Conservation (phyloP, 139 green algal genomes). For the Picochlorum sp. region DNA sequence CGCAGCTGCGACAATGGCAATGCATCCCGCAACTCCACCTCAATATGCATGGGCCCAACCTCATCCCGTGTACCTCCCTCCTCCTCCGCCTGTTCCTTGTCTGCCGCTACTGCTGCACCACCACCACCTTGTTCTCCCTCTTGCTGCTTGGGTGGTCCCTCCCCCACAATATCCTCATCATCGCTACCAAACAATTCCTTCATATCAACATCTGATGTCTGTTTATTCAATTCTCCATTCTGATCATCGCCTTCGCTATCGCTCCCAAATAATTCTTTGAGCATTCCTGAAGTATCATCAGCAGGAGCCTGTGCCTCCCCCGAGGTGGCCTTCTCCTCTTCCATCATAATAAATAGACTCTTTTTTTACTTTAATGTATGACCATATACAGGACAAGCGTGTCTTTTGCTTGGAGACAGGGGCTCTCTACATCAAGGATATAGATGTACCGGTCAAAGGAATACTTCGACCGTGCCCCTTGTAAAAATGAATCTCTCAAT, state of each 20-base stretch:
- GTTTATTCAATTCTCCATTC: conserved; percentile 10
- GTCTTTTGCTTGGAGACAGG: too few relatives aligned
- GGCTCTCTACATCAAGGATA: too few relatives aligned
- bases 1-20: conserved; percentile 16
- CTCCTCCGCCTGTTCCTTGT: background rate
- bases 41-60: conserved; percentile 27
- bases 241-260: conserved; percentile 22
- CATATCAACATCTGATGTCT: conserved; percentile 11
- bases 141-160: conserved; percentile 2
- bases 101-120: background rate
- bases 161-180: conserved; percentile 23
- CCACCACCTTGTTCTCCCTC: background rate
- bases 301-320: too few relatives aligned
- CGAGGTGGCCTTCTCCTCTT: too few relatives aligned
- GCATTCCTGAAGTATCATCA: background rate
- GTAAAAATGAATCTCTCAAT: too few relatives aligned
- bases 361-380: too few relatives aligned
- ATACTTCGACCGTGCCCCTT: too few relatives aligned
- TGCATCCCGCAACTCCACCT: conserved; percentile 24
- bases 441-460: too few relatives aligned
- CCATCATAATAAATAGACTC: too few relatives aligned
- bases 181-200: conserved; percentile 34
- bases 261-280: conserved; percentile 42
- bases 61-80: conserved; percentile 24
- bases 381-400: too few relatives aligned